Evolutionary conservation across 805 yeast genomes (phyloP).

Genomic region (Ogataea polymorpha): DNA sequence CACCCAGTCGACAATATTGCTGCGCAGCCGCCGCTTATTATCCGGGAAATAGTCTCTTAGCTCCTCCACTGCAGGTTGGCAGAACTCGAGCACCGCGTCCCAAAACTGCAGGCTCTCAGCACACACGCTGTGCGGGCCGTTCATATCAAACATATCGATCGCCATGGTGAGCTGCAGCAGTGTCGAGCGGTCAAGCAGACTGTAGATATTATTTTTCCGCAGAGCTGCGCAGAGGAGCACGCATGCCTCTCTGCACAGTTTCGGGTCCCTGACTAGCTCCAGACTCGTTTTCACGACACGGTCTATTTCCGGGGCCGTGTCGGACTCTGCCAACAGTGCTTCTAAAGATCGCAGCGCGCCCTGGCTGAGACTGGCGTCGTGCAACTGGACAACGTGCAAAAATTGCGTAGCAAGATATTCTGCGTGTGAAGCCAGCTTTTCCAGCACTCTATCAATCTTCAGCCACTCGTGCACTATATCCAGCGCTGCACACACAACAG

Average conservation of each 20-base stretch:
- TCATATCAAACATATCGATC: constrained; percentile 52
- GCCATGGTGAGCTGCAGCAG: constrained; percentile 46
- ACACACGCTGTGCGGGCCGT: constrained; percentile 54
- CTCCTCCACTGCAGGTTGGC: constrained; percentile 33
- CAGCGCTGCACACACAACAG: neutral
- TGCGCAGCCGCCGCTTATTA: constrained; percentile 9
- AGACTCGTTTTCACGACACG: constrained; percentile 34
- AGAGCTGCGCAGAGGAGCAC: neutral
- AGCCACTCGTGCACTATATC: neutral
- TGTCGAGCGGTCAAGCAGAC: constrained; percentile 18
- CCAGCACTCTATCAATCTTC: too few species aligned
- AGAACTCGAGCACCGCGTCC: constrained; percentile 40
- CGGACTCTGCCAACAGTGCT: neutral
- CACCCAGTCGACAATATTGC: constrained; percentile 50
- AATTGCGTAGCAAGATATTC: neutral
- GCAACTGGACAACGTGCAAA: constrained; percentile 1
- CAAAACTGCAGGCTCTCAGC: constrained; percentile 53
- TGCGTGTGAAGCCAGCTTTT: neutral
- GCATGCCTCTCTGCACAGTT: constrained; percentile 27
- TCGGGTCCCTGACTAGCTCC: constrained; percentile 35
- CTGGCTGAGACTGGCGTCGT: neutral
- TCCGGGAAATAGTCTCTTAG: constrained; percentile 24
- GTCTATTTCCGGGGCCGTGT: neutral
- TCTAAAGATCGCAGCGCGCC: neutral
- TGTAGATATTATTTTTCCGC: too few species aligned